A percentile compares a stretch with the other conserved stretches of the same genome.
phyloP scores from a whole-genome alignment of 2,329 filamentous ascomycete genomes.

The Trichoderma atroviride region DNA sequence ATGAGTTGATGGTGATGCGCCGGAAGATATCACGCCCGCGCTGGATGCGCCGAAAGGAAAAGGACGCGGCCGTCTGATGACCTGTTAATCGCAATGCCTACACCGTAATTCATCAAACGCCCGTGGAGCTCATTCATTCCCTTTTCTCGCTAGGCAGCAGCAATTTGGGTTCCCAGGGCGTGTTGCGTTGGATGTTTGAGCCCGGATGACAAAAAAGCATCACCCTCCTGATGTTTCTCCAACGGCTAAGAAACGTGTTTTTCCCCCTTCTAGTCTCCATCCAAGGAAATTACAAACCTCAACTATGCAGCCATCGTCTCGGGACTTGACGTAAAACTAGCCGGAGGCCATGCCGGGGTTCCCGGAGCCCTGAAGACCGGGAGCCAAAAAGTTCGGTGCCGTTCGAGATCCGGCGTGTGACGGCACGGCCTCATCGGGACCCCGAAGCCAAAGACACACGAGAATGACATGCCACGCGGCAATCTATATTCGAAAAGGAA shows the following conservation, averaged over 20 bases:
- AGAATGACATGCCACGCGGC: neutral
- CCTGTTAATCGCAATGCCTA: neutral
- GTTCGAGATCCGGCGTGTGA: slow-evolving; percentile 6
- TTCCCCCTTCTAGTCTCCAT: neutral
- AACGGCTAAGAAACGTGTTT: neutral
- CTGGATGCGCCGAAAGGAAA: neutral
- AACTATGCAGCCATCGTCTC: neutral
- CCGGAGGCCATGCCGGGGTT: slow-evolving; percentile 18
- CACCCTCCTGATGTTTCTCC: neutral
- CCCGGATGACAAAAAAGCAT: neutral
- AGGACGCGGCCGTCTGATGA: neutral
- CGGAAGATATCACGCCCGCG: neutral
- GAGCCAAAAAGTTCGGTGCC: slow-evolving; percentile 18
- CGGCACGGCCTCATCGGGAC: slow-evolving; percentile 10
- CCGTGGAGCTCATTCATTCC: neutral
- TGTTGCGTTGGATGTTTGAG: neutral
- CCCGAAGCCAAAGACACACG: neutral
- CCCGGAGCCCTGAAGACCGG: slow-evolving; percentile 16
- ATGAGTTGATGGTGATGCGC: neutral
- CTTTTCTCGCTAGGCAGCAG: neutral
- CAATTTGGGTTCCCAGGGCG: neutral
- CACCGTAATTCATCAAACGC: neutral
- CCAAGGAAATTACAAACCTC: neutral
- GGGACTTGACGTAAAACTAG: neutral
- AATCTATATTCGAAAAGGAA: neutral